Percentiles rank a stretch among this genome's conserved stretches.
These are phyloP conservation scores for Fusarium foetens DNA, from an alignment of 2,329 filamentous ascomycete genomes.

Conservation along the genomic window DNA sequence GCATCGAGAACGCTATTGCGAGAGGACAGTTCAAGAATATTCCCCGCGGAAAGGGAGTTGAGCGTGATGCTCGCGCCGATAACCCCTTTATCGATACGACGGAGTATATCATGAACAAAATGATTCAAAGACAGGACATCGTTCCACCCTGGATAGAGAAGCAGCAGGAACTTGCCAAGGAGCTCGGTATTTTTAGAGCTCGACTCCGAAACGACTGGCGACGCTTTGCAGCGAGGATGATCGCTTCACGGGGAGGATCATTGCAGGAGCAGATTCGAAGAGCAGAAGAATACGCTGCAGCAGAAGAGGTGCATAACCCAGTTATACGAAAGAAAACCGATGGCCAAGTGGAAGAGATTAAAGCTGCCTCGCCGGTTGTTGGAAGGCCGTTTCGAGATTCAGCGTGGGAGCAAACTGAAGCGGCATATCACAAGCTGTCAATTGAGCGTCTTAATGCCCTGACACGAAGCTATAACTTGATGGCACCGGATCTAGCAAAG, in stretches of 20 bases:
- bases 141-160: slow-evolving; percentile 99
- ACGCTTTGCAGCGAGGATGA: slow-evolving; percentile 80
- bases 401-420: slow-evolving; percentile 78
- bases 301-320: slow-evolving; percentile 76
- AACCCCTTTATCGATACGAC: slow-evolving; percentile 96
- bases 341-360: slow-evolving; percentile 47
- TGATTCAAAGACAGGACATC: slow-evolving; percentile 95
- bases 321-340: slow-evolving; percentile 56
- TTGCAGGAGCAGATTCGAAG: slow-evolving; percentile 76
- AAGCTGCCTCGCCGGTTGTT: slow-evolving; percentile 50
- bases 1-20: slow-evolving; percentile 93
- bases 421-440: slow-evolving; percentile 78
- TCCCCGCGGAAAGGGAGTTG: slow-evolving; percentile 79
- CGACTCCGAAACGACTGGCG: slow-evolving; percentile 86
- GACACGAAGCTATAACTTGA: slow-evolving; percentile 90
- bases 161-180: slow-evolving; percentile 85
- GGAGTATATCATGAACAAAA: slow-evolving; percentile 98
- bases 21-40: slow-evolving; percentile 90
- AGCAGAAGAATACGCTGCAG: slow-evolving; percentile 78
- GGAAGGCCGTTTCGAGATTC: slow-evolving; percentile 78
- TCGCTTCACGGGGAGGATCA: slow-evolving; percentile 79
- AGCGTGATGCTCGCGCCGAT: slow-evolving; percentile 82
- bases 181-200: slow-evolving; percentile 75
- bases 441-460: slow-evolving; percentile 82
- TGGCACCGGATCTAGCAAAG: slow-evolving; percentile 91